A percentile compares a stretch with the other conserved stretches of the same genome.
Conservation (phyloP, 75 land plant genomes). For the Sequoiadendron giganteum region DNA sequence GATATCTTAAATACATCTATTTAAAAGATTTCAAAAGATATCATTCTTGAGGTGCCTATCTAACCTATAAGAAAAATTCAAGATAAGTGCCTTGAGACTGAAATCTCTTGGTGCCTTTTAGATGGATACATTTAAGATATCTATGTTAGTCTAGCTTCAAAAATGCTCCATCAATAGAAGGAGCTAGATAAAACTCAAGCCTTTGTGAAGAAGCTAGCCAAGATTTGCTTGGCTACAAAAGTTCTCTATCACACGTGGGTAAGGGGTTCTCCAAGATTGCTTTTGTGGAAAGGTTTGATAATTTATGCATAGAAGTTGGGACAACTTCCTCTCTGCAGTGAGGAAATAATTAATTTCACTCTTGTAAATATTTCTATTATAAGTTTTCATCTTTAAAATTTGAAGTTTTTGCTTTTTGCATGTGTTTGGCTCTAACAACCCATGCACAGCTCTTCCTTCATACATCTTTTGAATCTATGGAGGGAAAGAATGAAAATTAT, state of each 20-base stretch:
- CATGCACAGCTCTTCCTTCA: background rate
- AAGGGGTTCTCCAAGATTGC: background rate
- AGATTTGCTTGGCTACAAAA: background rate
- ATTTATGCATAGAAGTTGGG: background rate
- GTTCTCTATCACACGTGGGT: background rate
- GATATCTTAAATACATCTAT: no score
- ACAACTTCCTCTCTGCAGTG: background rate
- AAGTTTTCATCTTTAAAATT: background rate
- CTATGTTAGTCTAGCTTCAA: no score
- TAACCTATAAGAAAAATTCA: no score
- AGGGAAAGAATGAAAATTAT: background rate
- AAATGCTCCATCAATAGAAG: no score
- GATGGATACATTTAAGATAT: no score
- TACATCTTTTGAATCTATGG: background rate
- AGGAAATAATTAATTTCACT: background rate
- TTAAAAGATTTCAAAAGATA: no score
- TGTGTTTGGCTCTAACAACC: background rate
- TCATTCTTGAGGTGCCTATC: no score
- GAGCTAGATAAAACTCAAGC: no score
- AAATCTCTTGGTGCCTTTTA: no score
- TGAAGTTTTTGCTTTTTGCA: background rate
- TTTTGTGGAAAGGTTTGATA: background rate
- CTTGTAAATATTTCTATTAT: background rate
- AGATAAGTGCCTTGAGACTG: no score
- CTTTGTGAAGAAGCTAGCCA: no score